Evolutionary conservation across 768 basidiomycete species (phyloP), one percentile per base, ranked within the genome.

Genomic region (Imleria badia): DNA sequence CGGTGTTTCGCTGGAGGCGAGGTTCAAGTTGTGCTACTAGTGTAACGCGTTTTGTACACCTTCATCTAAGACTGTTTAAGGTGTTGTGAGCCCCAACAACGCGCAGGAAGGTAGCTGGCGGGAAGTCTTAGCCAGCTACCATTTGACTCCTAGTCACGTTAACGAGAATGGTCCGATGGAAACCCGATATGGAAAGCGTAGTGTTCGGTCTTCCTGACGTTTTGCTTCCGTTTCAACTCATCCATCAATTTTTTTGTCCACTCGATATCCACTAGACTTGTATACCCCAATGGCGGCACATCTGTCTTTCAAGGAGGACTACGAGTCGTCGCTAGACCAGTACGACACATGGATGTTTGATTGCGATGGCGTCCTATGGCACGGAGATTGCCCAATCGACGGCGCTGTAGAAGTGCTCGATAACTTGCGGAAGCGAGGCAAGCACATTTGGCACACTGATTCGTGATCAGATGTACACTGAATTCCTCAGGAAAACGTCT

Each of bases 331-430:
- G 29, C 59, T 86, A 59, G 76, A 81, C 62, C 77, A 81, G 66
- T 94, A 89, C 69, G 94, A 98, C 68, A 96, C 94, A 26, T 95
- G 94, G 86, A 80, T 98, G 73, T 91, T 97, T 60, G 94, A 97
- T 72, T 98, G 95, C 67, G 94, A 98, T 66, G 95, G 94, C 15
- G 95, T 97, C 20, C 78, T 97, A 33, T 98, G 95, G 91, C 84
- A 86, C 53, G 94, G 90, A 15, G 87, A 89, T 71, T 76, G 78
- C 45, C 75, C 89, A 31, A 82, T 95, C 61, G 86, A 91, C 15
- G 91, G 92, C 10, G 87, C 85, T 3, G 72, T 82, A 39, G 82
- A 93, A 42, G 91, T 92, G n/a, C 77, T 98, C 60, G 73, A 78
- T 45, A 73, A 87, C 55, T 75, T 97, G 60, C 82, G 94, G 57